These are phyloP conservation scores for Waltiozyma sp. DNA, from an alignment of 1,139 yeast genomes.

Conservation along the genomic window DNA sequence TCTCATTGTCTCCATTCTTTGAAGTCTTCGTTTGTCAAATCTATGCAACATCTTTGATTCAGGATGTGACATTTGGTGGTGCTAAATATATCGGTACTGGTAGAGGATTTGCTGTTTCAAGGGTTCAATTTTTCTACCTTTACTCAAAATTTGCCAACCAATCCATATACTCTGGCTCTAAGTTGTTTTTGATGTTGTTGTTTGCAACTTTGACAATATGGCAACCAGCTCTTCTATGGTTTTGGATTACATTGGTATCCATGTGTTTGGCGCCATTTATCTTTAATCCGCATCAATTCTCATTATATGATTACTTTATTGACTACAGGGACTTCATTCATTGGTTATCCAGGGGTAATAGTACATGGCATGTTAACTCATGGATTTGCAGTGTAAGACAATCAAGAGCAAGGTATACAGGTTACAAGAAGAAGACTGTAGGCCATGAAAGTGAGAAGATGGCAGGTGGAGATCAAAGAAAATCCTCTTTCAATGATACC, in stretches of 20 bases:
- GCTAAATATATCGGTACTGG: conserved; percentile 82
- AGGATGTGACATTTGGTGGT: conserved; percentile 69
- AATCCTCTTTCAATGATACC: conserved; percentile 39
- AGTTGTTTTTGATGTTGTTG: conserved; percentile 42
- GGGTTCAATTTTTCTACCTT: conserved; percentile 47
- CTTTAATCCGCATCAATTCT: conserved; percentile 82
- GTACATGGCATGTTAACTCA: conserved; percentile 35
- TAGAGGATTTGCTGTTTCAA: conserved; percentile 68
- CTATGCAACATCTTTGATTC: conserved; percentile 59
- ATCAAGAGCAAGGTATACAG: conserved; percentile 53
- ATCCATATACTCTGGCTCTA: conserved; percentile 57
- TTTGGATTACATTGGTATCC: conserved; percentile 67
- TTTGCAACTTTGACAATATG: conserved; percentile 63
- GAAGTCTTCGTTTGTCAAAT: conserved; percentile 84
- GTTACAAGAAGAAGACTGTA: conserved; percentile 40
- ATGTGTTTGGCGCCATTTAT: conserved; percentile 69
- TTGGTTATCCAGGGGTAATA: conserved; percentile 65
- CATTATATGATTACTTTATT: conserved; percentile 53
- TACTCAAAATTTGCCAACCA: conserved; percentile 55
- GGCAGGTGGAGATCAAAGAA: conserved; percentile 19
- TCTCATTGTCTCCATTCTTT: conserved; percentile 71
- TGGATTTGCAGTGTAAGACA: conserved; percentile 51
- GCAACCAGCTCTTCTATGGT: conserved; percentile 74
- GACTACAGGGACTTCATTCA: conserved; percentile 57
- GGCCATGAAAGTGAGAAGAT: conserved; percentile 24